Percentiles rank a stretch among this genome's conserved stretches.
phyloP scores from a whole-genome alignment of 202 grass and related monocot genomes.

The Brachypodium distachyon region DNA sequence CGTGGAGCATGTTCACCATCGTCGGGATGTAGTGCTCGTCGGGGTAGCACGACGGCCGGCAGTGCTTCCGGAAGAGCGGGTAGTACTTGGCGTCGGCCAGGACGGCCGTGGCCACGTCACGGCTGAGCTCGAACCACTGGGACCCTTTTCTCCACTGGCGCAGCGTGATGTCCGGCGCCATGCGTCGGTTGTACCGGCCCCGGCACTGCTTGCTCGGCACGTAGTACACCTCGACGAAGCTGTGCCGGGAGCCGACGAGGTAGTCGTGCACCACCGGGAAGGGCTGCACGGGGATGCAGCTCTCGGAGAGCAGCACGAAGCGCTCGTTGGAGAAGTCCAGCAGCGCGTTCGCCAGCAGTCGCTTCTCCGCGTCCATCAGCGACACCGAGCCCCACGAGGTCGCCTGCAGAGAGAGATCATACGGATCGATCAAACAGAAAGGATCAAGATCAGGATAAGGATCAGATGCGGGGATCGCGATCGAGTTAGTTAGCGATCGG shows the following conservation, averaged over 20 bases:
- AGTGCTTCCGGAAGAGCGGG: constrained; percentile 49
- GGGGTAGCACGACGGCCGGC: constrained; percentile 75
- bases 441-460: too few species aligned
- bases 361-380: constrained; percentile 83
- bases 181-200: constrained; percentile 58
- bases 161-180: constrained; percentile 58
- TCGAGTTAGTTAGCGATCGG: not conserved
- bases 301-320: constrained; percentile 84
- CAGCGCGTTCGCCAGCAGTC: constrained; percentile 78
- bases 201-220: constrained; percentile 32
- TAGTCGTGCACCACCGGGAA: constrained; percentile 63
- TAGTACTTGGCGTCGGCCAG: constrained; percentile 56
- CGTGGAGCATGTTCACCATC: constrained; percentile 51
- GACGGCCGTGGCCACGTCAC: constrained; percentile 34
- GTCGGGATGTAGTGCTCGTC: constrained; percentile 96
- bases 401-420: constrained; percentile 20
- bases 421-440: too few species aligned
- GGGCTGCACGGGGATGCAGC: constrained; percentile 80
- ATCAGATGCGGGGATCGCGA: not conserved
- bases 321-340: constrained; percentile 93
- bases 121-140: constrained; percentile 71
- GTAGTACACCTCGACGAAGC: constrained; percentile 77
- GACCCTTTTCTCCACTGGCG: constrained; percentile 80
- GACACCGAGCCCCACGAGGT: constrained; percentile 60
- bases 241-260: constrained; percentile 62